phyloP scores from a whole-genome alignment of 495 filamentous ascomycete species.

The Penicillium verhagenii region DNA sequence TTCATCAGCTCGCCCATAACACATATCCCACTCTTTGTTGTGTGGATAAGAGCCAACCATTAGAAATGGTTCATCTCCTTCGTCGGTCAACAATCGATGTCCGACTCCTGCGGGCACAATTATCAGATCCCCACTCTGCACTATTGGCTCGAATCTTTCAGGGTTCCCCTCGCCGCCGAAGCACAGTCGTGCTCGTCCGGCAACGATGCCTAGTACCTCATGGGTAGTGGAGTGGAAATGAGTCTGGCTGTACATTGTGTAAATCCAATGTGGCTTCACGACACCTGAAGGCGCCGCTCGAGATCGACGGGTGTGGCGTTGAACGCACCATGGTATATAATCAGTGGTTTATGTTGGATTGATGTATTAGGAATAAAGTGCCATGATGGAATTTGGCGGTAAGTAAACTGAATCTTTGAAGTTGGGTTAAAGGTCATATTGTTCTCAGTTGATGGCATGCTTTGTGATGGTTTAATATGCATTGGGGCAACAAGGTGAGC shows the following conservation, averaged over 20 bases:
- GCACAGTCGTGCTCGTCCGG: conserved; percentile 59
- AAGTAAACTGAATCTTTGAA: conserved; percentile 50
- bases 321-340: conserved; percentile 60
- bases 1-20: conserved; percentile 58
- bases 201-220: conserved; percentile 61
- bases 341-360: conserved; percentile 59
- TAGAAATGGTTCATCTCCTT: conserved; percentile 45
- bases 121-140: conserved; percentile 61
- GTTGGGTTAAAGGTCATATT: conserved; percentile 43
- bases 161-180: conserved; percentile 67
- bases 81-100: conserved; percentile 60
- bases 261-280: conserved; percentile 63
- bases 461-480: too few species aligned
- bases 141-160: conserved; percentile 50
- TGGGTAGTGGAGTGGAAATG: conserved; percentile 69
- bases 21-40: conserved; percentile 65
- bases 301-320: conserved; percentile 46
- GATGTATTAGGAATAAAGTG: conserved; percentile 62
- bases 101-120: conserved; percentile 66
- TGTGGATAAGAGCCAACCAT: conserved; percentile 68
- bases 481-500: background rate
- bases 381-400: conserved; percentile 59
- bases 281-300: conserved; percentile 52
- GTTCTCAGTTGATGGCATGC: background rate
- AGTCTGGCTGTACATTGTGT: conserved; percentile 62